Base-by-base conservation (phyloP, 805 yeast species). In the Wickerhamiella occidentalis region DNA sequence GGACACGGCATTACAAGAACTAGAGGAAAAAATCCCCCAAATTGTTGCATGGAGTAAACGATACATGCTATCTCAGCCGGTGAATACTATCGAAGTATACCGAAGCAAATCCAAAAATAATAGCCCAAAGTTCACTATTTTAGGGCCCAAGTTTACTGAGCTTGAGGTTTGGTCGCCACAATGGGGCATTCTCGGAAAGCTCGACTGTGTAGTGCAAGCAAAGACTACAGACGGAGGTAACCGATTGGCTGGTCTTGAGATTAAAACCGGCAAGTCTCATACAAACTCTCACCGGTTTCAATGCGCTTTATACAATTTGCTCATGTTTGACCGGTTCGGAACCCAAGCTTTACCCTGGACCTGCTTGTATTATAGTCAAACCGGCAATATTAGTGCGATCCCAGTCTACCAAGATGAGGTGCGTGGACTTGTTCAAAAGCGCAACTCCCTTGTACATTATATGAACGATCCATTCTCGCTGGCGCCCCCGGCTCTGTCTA, bases 121-220 rank as follows among this genome's bases (percentile, higher is more conserved):
- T 12, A n/a, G 19, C 18, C 62, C 74, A 1, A 65, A 66, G 9
- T 68, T 79, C 38, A 69, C 80, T 0, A 78, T 83, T 0, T 69
- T 76, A 13, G 78, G 80, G 51, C 75, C 87, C 7, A 68, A 85
- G 29, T 95, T 85, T 59, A 77, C 85, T 8, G 99, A 92, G 64
- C 96, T 92, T 58, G 83, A 80, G 57, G 80, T 92, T 12, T 80
- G 94, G 86, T 85, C 96, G 0, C 95, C 96, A 0, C 74, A 77
- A 60, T 87, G 75, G 67, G 99, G 99, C 0, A 65, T 92, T 7
- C 77, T 85, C 56, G 99, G 99, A 0, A 77, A 81, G 56, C 78
- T 88, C 15, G 99, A 92, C 67, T 95, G 82, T 2, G 86, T 95
- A 15, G 72, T 86, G 1, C 82, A 82, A 55, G 82, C 83, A 0